These are phyloP conservation scores for Agrocybe pediades DNA, from an alignment of 768 basidiomycete genomes.

Conservation along the genomic window DNA sequence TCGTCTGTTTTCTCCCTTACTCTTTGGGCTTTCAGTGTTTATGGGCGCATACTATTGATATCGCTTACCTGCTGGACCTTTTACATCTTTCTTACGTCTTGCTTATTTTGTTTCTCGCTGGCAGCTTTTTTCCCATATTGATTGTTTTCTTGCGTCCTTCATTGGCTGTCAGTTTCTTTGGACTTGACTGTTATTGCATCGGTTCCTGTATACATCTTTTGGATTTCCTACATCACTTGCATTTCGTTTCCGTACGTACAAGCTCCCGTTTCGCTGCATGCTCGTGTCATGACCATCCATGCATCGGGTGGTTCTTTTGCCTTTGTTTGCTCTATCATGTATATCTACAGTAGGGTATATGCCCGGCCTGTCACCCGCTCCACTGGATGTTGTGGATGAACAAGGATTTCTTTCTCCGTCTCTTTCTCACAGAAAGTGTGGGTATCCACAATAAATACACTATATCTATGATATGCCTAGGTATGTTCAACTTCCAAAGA, in stretches of 20 bases:
- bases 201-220: conserved; percentile 19
- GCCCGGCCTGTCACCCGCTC: conserved; percentile 27
- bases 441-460: conserved; percentile 2
- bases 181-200: conserved; percentile 23
- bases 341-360: conserved; percentile 21
- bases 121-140: conserved; percentile 1
- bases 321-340: conserved; percentile 20
- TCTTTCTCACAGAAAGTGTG: background rate
- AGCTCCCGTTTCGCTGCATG: conserved; percentile 13
- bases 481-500: conserved; percentile 51
- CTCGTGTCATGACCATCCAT: no score
- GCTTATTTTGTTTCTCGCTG: conserved; percentile 1
- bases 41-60: background rate
- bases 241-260: conserved; percentile 4
- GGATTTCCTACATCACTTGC: conserved; percentile 20
- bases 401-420: conserved; percentile 7
- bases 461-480: conserved; percentile 1
- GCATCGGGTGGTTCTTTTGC: no score
- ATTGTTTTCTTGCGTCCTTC: conserved; percentile 5
- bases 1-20: conserved; percentile 9
- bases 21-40: background rate
- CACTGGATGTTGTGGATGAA: conserved; percentile 21
- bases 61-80: conserved; percentile 8
- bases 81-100: conserved; percentile 1
- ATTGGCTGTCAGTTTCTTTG: conserved; percentile 11